Evolutionary conservation across 169 alveolate genomes (phyloP).

Genomic region (Eimeria necatrix): DNA sequence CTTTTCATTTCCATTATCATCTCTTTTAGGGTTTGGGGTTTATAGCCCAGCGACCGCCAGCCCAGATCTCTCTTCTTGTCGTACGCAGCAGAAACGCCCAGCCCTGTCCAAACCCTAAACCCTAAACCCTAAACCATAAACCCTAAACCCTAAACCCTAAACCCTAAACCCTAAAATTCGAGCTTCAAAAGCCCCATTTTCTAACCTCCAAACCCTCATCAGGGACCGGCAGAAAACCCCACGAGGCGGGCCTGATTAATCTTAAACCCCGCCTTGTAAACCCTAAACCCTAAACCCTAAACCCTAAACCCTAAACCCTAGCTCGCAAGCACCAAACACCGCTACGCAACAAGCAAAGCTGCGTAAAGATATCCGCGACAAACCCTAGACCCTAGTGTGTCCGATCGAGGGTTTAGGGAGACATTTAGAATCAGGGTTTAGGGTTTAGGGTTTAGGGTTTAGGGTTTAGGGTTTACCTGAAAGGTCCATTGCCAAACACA

Average conservation of each 20-base stretch:
- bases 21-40: neutral
- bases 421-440: too few species aligned
- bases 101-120: neutral
- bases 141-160: too few species aligned
- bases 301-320: too few species aligned
- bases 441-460: neutral
- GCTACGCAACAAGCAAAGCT: too few species aligned
- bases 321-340: too few species aligned
- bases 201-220: neutral
- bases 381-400: neutral
- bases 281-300: too few species aligned
- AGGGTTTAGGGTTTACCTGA: neutral
- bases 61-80: neutral
- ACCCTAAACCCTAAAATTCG: neutral
- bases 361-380: too few species aligned
- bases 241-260: too few species aligned
- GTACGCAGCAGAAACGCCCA: neutral
- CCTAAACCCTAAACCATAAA: too few species aligned
- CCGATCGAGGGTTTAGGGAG: too few species aligned
- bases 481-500: neutral
- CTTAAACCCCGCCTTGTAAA: too few species aligned
- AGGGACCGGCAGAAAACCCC: neutral
- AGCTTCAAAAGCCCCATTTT: neutral
- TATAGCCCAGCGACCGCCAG: neutral
- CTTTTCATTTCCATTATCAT: neutral